A percentile compares a stretch with the other conserved stretches of the same genome.
phyloP scores from a whole-genome alignment of 192 early-diverging fungal genomes.

The Chytriomyces sp. region DNA sequence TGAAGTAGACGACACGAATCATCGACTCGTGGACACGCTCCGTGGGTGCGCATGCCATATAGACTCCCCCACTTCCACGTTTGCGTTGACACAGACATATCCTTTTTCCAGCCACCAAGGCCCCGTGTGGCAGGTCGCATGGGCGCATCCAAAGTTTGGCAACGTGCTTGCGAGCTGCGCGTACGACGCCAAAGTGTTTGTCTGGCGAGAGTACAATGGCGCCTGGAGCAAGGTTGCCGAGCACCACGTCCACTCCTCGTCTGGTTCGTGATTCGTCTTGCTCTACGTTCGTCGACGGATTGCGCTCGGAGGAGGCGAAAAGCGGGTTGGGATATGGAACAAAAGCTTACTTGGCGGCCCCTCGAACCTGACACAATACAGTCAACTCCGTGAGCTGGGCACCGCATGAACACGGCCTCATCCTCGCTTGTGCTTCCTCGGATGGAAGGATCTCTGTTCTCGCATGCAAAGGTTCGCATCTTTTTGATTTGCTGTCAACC shows the following conservation, averaged over 20 bases:
- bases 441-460: constrained; percentile 92
- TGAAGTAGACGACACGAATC: constrained; percentile 77
- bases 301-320: neutral
- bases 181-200: constrained; percentile 92
- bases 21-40: constrained; percentile 68
- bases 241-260: constrained; percentile 84
- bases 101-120: constrained; percentile 77
- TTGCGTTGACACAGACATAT: neutral
- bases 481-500: neutral
- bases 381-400: constrained; percentile 98
- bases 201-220: constrained; percentile 93
- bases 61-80: neutral
- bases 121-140: constrained; percentile 99
- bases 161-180: constrained; percentile 93
- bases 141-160: constrained; percentile 99
- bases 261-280: too few species aligned
- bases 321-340: too few species aligned
- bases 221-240: constrained; percentile 82
- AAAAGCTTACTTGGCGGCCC: too few species aligned
- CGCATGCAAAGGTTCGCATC: constrained; percentile 86
- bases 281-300: too few species aligned
- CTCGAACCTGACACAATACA: constrained; percentile 36
- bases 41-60: constrained; percentile 59
- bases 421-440: constrained; percentile 89
- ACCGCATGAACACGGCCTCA: constrained; percentile 93